Evolutionary conservation across 352 stramenopile species (phyloP), one percentile per base, ranked within the genome.

Genomic region (Phytophthora cactorum): DNA sequence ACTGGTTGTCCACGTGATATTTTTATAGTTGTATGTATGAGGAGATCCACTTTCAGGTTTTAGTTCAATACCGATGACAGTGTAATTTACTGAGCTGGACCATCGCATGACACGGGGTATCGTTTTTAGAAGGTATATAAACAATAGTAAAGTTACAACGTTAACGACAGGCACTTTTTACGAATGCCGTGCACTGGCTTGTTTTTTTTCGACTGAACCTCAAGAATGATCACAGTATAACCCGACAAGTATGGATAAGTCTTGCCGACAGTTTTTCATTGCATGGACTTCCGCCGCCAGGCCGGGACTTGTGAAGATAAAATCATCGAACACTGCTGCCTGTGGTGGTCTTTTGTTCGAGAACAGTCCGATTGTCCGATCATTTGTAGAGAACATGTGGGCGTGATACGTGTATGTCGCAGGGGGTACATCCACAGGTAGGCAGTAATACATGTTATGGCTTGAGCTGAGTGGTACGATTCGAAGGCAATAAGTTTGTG

Each of bases 101-200:
- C 14, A 64, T 70, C 54, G 53, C 2, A 32, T 65, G 14, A 31
- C 28, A 36, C 61, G 11, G 46, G 62, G 28, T 65, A 70, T 70
- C 7, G 38, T 15, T 15, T 70, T 57, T 65, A 52, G 47, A 7
- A 63, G 28, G 4, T 12, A 12, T 28, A 17, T 15, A 51, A 47
- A 22, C 14, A 38, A 31, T 41, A 10, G 0, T 28, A 29, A 22
- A 22, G 22, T 22, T 22, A 45, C 54, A 39, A 46, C 53, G 10
- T 47, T 43, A 47, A 54, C 55, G 22, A 43, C 44, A n/a, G 12
- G 2, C 32, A 32, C 45, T 41, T 55, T 36, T 47, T 43, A 10
- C 46, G 32, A 64, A 32, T 63, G 36, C 43, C 43, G 15, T 66
- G 59, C 49, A 60, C 59, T 66, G 59, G 59, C 59, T 66, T 50